phyloP scores from a whole-genome alignment of 2,329 filamentous ascomycete species.

The Orbilia brochopaga region DNA sequence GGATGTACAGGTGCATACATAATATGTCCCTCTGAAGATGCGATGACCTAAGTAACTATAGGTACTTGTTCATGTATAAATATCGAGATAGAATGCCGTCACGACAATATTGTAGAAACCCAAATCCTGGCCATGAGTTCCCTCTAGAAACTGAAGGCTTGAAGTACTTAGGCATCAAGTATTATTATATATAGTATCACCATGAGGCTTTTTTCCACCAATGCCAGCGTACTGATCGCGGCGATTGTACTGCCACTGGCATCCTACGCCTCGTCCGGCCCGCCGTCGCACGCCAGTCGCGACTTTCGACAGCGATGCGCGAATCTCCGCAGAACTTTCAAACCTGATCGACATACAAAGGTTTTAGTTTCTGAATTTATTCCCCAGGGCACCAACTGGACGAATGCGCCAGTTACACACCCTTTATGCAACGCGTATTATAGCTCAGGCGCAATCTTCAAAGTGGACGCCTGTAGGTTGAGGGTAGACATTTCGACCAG shows the following conservation, averaged over 20 bases:
- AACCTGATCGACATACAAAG: constrained; percentile 3
- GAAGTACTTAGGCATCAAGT: background rate
- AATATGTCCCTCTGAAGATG: too few relatives aligned
- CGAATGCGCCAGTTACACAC: background rate
- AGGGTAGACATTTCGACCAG: constrained; percentile 11
- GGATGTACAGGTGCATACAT: too few relatives aligned
- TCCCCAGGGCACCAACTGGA: constrained; percentile 2
- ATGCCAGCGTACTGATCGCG: background rate
- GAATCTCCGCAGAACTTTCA: background rate
- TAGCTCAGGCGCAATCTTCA: background rate
- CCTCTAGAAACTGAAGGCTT: background rate
- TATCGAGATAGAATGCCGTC: background rate
- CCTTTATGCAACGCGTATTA: background rate
- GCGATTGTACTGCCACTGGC: background rate
- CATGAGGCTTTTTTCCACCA: background rate
- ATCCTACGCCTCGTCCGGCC: background rate
- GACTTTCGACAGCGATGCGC: constrained; percentile 1
- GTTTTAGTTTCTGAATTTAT: constrained; percentile 9
- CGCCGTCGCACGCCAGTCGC: background rate
- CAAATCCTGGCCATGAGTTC: background rate
- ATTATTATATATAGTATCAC: background rate
- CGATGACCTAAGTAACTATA: too few relatives aligned
- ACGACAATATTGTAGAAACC: background rate
- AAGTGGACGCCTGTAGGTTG: constrained; percentile 4
- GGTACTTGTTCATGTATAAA: background rate